These are phyloP conservation scores for Ophiocordyceps sinensis DNA, from an alignment of 2,329 filamentous ascomycete species.

Conservation along the genomic window DNA sequence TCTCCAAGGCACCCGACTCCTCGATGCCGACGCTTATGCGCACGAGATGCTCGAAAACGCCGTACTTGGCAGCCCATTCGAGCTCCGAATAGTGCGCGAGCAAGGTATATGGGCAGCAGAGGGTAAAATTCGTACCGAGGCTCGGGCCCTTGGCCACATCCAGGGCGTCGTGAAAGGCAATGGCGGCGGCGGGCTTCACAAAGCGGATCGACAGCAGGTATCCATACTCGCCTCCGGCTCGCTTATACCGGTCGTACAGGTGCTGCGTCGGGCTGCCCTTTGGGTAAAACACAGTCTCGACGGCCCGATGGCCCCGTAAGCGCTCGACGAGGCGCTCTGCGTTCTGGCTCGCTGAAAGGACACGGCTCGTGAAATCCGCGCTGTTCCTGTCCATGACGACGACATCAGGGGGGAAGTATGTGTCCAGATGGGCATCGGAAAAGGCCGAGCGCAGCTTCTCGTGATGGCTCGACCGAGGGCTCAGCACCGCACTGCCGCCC, in stretches of 20 bases:
- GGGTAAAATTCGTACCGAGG: constrained; percentile 33
- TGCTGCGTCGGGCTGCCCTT: constrained; percentile 21
- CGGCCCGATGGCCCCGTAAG: constrained; percentile 8
- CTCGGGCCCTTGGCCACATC: constrained; percentile 34
- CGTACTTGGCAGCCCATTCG: constrained; percentile 22
- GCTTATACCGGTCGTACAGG: constrained; percentile 11
- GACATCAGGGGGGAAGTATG: constrained; percentile 11
- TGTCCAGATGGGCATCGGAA: constrained; percentile 7
- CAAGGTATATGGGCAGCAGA: constrained; percentile 26
- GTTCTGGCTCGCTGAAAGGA: constrained; percentile 13
- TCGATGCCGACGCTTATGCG: constrained; percentile 31
- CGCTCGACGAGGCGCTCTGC: constrained; percentile 13
- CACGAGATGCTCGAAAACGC: constrained; percentile 23
- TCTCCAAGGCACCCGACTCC: constrained; percentile 5
- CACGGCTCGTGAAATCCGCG: constrained; percentile 17
- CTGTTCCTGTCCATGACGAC: constrained; percentile 24
- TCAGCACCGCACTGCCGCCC: constrained; percentile 30
- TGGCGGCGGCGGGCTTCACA: constrained; percentile 16
- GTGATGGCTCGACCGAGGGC: constrained; percentile 24
- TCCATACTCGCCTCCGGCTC: constrained; percentile 31
- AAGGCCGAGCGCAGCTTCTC: constrained; percentile 11
- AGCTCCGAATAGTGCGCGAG: constrained; percentile 22
- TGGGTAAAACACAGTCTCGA: constrained; percentile 25
- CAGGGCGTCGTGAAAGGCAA: constrained; percentile 32
- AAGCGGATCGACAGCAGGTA: constrained; percentile 37